Conservation (phyloP, 108 stramenopile species). For the Chaetoceros muelleri region DNA sequence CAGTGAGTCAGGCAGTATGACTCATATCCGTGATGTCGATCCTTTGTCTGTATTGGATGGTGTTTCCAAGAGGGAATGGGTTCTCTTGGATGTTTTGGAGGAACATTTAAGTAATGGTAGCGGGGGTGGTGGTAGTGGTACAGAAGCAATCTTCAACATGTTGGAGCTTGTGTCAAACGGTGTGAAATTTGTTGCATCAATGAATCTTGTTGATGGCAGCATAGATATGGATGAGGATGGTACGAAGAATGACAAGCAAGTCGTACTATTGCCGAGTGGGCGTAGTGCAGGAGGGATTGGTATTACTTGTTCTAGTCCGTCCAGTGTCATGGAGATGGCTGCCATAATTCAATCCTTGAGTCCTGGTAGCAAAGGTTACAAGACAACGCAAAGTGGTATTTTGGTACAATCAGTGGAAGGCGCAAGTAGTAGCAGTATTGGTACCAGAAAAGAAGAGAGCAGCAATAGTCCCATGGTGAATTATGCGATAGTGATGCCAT, state of each 20-base stretch:
- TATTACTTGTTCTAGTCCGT: background rate
- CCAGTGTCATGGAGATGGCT: background rate
- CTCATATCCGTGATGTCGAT: no score
- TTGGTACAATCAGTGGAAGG: background rate
- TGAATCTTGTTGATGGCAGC: background rate
- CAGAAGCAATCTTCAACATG: no score
- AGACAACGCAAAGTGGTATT: background rate
- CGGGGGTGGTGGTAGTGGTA: no score
- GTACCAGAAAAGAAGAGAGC: no score
- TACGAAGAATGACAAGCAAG: no score
- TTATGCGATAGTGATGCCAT: conserved; percentile 32
- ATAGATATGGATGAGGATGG: no score
- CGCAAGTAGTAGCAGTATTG: background rate
- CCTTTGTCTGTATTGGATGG: background rate
- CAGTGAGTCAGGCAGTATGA: background rate
- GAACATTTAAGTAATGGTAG: background rate
- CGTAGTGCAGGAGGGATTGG: background rate
- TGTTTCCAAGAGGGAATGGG: background rate
- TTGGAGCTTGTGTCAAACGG: background rate
- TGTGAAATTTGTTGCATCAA: background rate
- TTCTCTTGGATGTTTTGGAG: background rate
- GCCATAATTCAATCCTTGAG: background rate
- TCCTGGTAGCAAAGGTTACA: background rate
- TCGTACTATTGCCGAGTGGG: no score
- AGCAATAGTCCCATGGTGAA: no score